Evolutionary conservation across 495 filamentous ascomycete species (phyloP).

Genomic region (Aspergillus mulundensis): DNA sequence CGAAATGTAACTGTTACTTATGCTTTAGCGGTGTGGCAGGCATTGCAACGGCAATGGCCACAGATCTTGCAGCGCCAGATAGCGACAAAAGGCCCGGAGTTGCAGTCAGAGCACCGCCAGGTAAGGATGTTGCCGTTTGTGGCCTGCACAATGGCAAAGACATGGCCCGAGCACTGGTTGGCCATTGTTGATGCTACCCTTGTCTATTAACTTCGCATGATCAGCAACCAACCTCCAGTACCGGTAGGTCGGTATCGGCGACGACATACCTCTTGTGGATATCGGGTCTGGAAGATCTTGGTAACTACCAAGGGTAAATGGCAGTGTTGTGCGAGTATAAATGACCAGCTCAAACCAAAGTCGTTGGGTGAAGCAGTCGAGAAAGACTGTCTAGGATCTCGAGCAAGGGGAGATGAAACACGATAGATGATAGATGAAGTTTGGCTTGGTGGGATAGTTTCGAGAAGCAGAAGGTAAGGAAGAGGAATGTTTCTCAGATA

Average conservation of each 20-base stretch:
- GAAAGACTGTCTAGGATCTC: neutral
- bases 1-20: constrained; percentile 23
- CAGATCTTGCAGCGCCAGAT: constrained; percentile 51
- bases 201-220: neutral
- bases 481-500: neutral
- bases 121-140: constrained; percentile 48
- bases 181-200: constrained; percentile 32
- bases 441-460: neutral
- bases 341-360: neutral
- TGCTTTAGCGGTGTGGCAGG: constrained; percentile 42
- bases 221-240: neutral
- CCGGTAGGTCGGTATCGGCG: neutral
- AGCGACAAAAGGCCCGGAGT: constrained; percentile 45
- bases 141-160: constrained; percentile 43
- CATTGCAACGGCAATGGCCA: constrained; percentile 42
- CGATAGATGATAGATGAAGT: neutral
- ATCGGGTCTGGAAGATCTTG: neutral
- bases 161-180: constrained; percentile 45
- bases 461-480: neutral
- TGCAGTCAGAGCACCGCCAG: constrained; percentile 49
- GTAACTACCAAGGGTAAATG: neutral
- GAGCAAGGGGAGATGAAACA: constrained; percentile 13
- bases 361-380: neutral
- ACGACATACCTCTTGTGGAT: constrained; percentile 2
- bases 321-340: neutral